Base-by-base conservation (phyloP, 2,329 filamentous ascomycete genomes). In the Clonostachys rosea region DNA sequence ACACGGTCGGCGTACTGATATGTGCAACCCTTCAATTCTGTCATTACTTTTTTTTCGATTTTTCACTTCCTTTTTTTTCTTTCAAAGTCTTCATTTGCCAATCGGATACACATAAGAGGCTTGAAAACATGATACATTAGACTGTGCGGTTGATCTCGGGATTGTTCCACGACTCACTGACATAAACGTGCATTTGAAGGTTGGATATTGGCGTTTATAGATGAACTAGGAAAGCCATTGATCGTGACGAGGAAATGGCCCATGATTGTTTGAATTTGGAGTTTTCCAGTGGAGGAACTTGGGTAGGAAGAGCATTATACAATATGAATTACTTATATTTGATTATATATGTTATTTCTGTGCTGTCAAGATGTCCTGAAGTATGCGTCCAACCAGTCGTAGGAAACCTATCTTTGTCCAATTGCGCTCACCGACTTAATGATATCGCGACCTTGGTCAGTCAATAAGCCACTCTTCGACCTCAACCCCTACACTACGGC, bases 391-490 rank as follows among this genome's bases (percentile, higher is more conserved):
- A 40, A n/a, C 17, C n/a, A n/a, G n/a, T 18, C 7, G 37, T 18
- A 4, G 8, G 17, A 9, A 9, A 30, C 18, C 42, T 43, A 11
- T 43, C 12, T 43, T 8, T 40, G 14, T 40, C 37, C 17, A 40
- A 30, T 30, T 30, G 24, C 24, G 9, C 24, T 30, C 37, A 12
- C 37, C 37, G 17, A 30, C 24, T 17, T 30, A 4, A 24, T n/a
- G 24, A 13, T 7, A 8, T 13, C 24, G 24, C 9, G 20, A n/a
- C 42, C 43, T 33, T 17, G 12, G 41, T 61, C 62, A 89, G 52
- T 89, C 86, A 43, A 84, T 75, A 47, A 89, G 66, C 76, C 85
- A 91, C 61, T 92, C 88, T 52, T 88, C 83, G 12, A 91, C 76
- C 62, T 91, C 87, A n/a, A 94, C 75, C 3, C 86, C 85, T 45